Base-by-base conservation (phyloP, 208 protist species). In the Leishmania tropica region DNA sequence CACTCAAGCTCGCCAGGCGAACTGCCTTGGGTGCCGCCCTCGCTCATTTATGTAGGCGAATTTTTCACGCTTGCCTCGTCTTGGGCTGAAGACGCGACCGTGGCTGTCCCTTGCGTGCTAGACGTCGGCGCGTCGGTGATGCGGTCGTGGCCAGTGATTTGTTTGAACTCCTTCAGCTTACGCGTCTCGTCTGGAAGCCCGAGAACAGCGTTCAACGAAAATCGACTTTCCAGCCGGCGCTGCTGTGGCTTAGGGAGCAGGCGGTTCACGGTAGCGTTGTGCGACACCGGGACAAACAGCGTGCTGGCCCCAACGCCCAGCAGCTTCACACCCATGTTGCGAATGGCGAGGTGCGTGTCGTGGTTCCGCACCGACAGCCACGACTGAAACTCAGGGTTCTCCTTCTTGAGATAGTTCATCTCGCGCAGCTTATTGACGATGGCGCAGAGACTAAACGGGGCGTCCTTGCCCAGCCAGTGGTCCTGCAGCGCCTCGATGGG, bases 351-450 rank as follows among this genome's bases (percentile, higher is more conserved):
- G 68, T 94, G 88, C 4, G 95, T 95, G 88, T 96, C 93, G 65
- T 81, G 90, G 70, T 91, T 78, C 2, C 95, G 85, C 65, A 95
- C 88, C 10, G 93, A 91, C 31, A 98, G 85, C 93, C 95, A 98
- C 67, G 93, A 97, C 87, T 95, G 93, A 70, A 96, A 94, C 88
- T 98, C 93, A 1, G 95, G 93, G 77, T 96, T 98, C 75, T 95
- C 88, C 75, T 90, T 87, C 85, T 95, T 95, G 35, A 98, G 80
- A 76, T 96, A 96, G 42, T 90, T 91, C 92, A 98, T 96, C 87
- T 98, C 93, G 40, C 95, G 89, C 71, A 98, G 83, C 77, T 98
- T 98, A 78, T 96, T 96, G 28, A 98, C 86, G 19, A 98, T 96
- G 40, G 95, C 78, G 81, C 89, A 89, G 51, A 98, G 74, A 72